Percentiles rank a stretch among this genome's conserved stretches.
phyloP scores from a whole-genome alignment of 306 rosid species.

The Purshia tridentata region DNA sequence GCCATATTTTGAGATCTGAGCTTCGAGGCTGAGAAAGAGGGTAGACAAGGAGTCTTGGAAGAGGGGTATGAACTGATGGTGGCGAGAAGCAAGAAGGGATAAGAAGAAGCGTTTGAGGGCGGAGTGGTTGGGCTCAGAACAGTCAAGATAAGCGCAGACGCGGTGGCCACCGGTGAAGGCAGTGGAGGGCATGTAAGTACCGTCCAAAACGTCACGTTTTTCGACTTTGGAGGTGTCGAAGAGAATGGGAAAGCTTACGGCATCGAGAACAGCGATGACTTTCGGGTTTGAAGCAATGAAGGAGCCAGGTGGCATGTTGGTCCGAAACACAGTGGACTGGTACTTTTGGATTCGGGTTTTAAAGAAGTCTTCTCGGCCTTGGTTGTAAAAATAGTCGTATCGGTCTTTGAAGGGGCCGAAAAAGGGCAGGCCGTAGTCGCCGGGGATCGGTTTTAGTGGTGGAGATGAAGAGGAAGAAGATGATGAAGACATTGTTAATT shows the following conservation, averaged over 20 bases:
- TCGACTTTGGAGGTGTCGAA: conserved; percentile 56
- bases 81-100: conserved; percentile 29
- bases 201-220: conserved; percentile 58
- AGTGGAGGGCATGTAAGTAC: conserved; percentile 81
- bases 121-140: conserved; percentile 51
- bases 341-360: conserved; percentile 30
- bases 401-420: conserved; percentile 60
- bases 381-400: conserved; percentile 58
- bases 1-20: conserved; percentile 13
- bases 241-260: conserved; percentile 53
- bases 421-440: conserved; percentile 52
- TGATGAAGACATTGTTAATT: conserved; percentile 14
- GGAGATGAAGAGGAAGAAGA: conserved; percentile 12
- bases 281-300: conserved; percentile 51
- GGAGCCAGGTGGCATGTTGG: conserved; percentile 82
- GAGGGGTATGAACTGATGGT: conserved; percentile 46
- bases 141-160: conserved; percentile 60
- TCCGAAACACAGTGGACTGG: conserved; percentile 61
- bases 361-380: conserved; percentile 64
- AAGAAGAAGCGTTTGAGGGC: conserved; percentile 44
- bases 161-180: conserved; percentile 68
- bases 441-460: conserved; percentile 61
- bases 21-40: conserved; percentile 36
- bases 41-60: conserved; percentile 30
- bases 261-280: conserved; percentile 63